Percentiles rank a stretch among this genome's conserved stretches.
Conservation (phyloP, 177 flowering plant species). For the Vitis hybrid region DNA sequence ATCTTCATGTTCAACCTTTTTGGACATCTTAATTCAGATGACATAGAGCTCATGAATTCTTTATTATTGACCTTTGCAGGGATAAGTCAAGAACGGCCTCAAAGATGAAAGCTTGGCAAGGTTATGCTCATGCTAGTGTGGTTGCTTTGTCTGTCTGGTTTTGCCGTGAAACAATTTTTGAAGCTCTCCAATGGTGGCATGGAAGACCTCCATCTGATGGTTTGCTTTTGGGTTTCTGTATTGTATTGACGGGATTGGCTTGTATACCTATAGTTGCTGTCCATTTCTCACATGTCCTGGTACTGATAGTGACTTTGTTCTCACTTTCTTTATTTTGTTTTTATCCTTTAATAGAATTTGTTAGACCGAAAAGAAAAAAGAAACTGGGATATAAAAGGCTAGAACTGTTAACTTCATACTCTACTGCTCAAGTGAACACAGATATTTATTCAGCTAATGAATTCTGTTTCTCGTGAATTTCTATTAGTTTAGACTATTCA, state of each 20-base stretch:
- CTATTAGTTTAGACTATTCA: background rate
- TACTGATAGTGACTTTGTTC: conserved; percentile 22
- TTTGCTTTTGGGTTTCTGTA: conserved; percentile 79
- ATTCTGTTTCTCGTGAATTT: background rate
- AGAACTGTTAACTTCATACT: too few species aligned
- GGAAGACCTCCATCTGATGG: conserved; percentile 96
- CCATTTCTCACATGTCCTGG: conserved; percentile 96
- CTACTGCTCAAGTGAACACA: too few species aligned
- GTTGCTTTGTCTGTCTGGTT: conserved; percentile 90
- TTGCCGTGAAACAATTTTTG: conserved; percentile 93
- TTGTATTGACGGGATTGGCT: conserved; percentile 77
- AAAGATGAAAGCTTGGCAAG: conserved; percentile 96
- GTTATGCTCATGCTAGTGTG: conserved; percentile 80
- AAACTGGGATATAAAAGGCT: background rate
- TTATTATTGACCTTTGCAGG: conserved; percentile 40
- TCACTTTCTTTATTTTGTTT: background rate
- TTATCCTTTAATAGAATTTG: background rate
- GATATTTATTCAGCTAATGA: background rate
- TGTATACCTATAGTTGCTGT: conserved; percentile 89
- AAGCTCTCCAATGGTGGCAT: conserved; percentile 96
- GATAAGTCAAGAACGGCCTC: conserved; percentile 70
- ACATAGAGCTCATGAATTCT: conserved; percentile 1
- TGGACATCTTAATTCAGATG: background rate
- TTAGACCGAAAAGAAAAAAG: background rate
- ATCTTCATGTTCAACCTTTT: background rate